Evolutionary conservation across 805 yeast species (phyloP), one percentile per base, ranked within the genome.

Genomic region (Myxozyma monticola): DNA sequence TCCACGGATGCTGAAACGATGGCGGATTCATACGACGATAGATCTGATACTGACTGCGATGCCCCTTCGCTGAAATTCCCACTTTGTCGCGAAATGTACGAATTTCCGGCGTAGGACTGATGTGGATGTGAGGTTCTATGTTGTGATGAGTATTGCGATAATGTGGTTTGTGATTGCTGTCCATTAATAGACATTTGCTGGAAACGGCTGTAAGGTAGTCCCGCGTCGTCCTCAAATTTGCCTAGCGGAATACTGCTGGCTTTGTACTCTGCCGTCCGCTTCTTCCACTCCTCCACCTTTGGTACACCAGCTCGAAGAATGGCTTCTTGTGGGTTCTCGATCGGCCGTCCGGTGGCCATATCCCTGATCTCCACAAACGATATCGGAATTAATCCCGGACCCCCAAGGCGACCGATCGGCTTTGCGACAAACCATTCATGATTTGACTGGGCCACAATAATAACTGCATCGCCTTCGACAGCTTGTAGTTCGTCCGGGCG

Each of bases 391-490:
- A 93, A 75, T 1, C 99, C 99, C 0, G 98, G 98, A 0, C 97
- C 99, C 22, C 99, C 64, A 33, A 93, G 73, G 47, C 97, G 75
- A 52, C 91, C 95, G 37, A 93, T 86, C 12, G 96, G 96, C 67
- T 93, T 93, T 4, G 97, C 98, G 52, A 93, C 93, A 62, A 89
- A 90, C 99, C 99, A 93, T 70, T 95, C 99, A 58, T 76, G 85
- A 48, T 88, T 89, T 65, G 91, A 95, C 68, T 91, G 97, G 1
- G 99, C 99, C 69, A 96, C 91, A 10, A 95, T 81, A 26, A 90
- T 86, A 55, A 93, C 77, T 61, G 86, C 84, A 62, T 93, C 99
- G 33, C 97, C 97, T 1, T 86, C 86, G 25, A 68, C 64, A 2
- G 91, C 88, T 56, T 84, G 84, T 57, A 93, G 76, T 69, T 93